Conservation (phyloP, 352 stramenopile species). For the Phytophthora agathidicida region DNA sequence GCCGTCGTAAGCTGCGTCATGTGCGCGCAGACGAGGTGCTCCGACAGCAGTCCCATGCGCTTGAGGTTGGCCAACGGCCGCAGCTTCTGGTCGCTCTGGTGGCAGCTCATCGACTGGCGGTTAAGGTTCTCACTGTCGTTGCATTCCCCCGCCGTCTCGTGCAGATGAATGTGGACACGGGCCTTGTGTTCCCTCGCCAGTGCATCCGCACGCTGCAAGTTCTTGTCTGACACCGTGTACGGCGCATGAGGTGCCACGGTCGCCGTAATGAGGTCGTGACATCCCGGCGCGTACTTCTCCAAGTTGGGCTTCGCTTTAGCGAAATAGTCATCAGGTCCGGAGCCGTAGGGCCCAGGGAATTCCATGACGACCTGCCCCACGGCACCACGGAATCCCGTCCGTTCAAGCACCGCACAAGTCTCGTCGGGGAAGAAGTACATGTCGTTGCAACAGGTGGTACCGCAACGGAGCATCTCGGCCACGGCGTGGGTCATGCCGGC, state of each 20-base stretch:
- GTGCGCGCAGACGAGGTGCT: constrained; percentile 78
- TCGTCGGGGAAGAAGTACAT: constrained; percentile 91
- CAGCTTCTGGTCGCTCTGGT: constrained; percentile 77
- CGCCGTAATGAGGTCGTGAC: constrained; percentile 66
- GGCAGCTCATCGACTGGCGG: constrained; percentile 77
- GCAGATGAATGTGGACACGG: constrained; percentile 86
- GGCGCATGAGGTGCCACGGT: constrained; percentile 84
- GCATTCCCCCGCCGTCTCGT: constrained; percentile 87
- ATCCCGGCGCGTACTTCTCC: constrained; percentile 57
- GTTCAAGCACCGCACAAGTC: constrained; percentile 57
- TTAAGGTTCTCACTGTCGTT: constrained; percentile 73
- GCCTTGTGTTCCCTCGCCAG: constrained; percentile 60
- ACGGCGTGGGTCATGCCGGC: constrained; percentile 77
- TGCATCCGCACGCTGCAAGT: constrained; percentile 44
- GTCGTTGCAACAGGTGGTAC: constrained; percentile 91
- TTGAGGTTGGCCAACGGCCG: constrained; percentile 85
- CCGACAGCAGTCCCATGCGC: constrained; percentile 73
- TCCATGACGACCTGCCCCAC: constrained; percentile 78
- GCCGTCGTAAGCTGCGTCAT: constrained; percentile 87
- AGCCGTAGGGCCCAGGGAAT: constrained; percentile 73
- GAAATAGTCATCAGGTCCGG: constrained; percentile 71
- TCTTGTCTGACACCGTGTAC: constrained; percentile 84
- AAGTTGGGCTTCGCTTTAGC: constrained; percentile 71
- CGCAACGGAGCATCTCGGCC: constrained; percentile 90
- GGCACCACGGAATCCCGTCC: constrained; percentile 70